A percentile compares a stretch with the other conserved stretches of the same genome.
These are phyloP conservation scores for Actinomucor elegans DNA, from an alignment of 371 early-diverging fungal species.

Conservation along the genomic window DNA sequence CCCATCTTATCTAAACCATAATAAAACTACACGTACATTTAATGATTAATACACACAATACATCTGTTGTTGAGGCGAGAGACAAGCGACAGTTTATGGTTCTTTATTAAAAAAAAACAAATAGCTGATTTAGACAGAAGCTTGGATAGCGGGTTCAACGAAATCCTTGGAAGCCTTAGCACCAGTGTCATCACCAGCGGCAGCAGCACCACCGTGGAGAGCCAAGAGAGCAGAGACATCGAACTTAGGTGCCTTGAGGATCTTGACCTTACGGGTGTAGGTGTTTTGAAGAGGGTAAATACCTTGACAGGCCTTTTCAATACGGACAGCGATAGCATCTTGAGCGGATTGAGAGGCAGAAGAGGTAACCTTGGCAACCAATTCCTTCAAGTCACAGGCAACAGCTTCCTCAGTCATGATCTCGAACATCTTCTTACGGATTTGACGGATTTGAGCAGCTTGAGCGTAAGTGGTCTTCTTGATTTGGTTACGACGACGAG, in stretches of 20 bases:
- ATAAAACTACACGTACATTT: background rate
- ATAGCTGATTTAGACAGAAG: conserved; percentile 67
- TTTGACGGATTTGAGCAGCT: conserved; percentile 95
- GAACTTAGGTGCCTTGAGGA: conserved; percentile 97
- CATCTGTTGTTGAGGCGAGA: conserved; percentile 8
- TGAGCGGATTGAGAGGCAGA: conserved; percentile 51
- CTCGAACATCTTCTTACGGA: conserved; percentile 99
- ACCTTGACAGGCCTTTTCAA: conserved; percentile 95
- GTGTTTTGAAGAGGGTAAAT: conserved; percentile 99
- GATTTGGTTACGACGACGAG: conserved; percentile 93
- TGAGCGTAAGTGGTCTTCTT: conserved; percentile 99
- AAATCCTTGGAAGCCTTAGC: conserved; percentile 75
- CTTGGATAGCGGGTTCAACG: conserved; percentile 80
- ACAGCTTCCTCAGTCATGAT: conserved; percentile 92
- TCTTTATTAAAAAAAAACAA: conserved; percentile 9
- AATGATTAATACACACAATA: background rate
- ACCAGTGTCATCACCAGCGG: conserved; percentile 76
- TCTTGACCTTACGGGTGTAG: conserved; percentile 99
- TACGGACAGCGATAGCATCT: conserved; percentile 92
- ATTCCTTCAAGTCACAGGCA: conserved; percentile 93
- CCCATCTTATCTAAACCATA: background rate
- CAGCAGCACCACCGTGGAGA: conserved; percentile 89
- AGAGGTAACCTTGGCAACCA: conserved; percentile 94
- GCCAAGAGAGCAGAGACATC: conserved; percentile 96
- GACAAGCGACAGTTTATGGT: conserved; percentile 7